Conservation (phyloP, 2,329 filamentous ascomycete genomes). For the Achaetomium macrosporum region DNA sequence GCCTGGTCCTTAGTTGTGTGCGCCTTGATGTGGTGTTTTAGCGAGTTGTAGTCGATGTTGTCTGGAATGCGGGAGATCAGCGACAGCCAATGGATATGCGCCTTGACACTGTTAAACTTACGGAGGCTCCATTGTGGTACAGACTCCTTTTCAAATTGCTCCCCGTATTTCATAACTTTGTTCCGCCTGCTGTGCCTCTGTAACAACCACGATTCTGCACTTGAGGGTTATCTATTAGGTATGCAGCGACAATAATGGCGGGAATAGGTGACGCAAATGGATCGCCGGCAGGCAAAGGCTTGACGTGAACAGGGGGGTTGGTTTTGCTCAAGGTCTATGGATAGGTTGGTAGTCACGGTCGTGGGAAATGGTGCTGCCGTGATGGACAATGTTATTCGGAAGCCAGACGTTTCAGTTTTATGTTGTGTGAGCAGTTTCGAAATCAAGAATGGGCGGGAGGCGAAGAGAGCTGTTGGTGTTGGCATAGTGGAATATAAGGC, state of each 20-base stretch:
- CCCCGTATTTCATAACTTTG: conserved; percentile 65
- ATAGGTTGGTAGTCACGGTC: too few relatives aligned
- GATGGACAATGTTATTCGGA: not conserved
- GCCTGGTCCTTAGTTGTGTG: conserved; percentile 68
- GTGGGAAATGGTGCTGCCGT: not conserved
- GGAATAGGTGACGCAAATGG: too few relatives aligned
- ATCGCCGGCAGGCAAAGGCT: too few relatives aligned
- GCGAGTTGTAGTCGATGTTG: conserved; percentile 83
- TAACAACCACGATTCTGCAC: not conserved
- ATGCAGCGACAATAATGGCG: conserved; percentile 1
- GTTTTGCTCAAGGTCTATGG: too few relatives aligned
- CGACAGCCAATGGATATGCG: conserved; percentile 9
- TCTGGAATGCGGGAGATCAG: conserved; percentile 40
- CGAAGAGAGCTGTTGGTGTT: not conserved
- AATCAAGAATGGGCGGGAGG: conserved; percentile 2
- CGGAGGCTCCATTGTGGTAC: conserved; percentile 77
- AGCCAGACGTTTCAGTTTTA: not conserved
- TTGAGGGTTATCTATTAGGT: not conserved
- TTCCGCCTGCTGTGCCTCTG: not conserved
- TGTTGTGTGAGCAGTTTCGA: not conserved
- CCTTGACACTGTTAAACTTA: conserved; percentile 32
- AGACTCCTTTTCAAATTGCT: conserved; percentile 66
- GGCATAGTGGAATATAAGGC: not conserved
- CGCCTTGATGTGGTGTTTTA: conserved; percentile 78
- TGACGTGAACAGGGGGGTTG: too few relatives aligned